Base-by-base conservation (phyloP, 306 rosid genomes). In the Alnus glutinosa region DNA sequence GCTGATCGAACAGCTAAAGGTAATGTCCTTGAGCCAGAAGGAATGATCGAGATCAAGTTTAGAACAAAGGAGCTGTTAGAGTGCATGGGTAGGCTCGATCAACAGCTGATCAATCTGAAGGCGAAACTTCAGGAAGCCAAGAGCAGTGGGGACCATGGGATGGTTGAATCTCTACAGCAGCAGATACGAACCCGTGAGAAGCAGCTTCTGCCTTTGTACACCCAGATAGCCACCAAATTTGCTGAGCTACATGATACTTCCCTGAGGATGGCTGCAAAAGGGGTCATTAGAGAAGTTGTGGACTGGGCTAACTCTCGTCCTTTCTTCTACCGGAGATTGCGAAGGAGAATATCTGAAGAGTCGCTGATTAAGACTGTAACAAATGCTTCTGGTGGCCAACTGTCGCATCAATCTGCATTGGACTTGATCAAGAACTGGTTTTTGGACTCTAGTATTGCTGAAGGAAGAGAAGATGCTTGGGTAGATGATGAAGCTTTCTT, bases 11-110 rank as follows among this genome's bases (percentile, higher is more conserved):
- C 98, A 3, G 97, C 99, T 52, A 95, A 86, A 80, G 99, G 98
- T 73, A 95, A 95, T 59, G 99, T 95, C 68, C 97, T 95, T 55
- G 99, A 95, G 87, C 99, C 99, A 7, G 99, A 95, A 88, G 99
- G 99, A 75, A 93, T 91, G 97, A 93, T 95, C 14, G 98, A 95
- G 96, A 95, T 95, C 81, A 95, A 93, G 80, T 95, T 95, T 66
- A 91, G 98, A 84, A 82, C 94, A 59, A 93, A 85, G 85, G 99
- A 95, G 84, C 84, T 95, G 86, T 77, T 95, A 77, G 97, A 95
- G 77, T 88, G 94, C 85, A 95, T 95, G 99, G 90, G 96, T 18
- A 91, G 99, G 75, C 98, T 95, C 66, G 99, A 95, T 85, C 90
- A 86, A 55, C 86, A 89, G 69, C 84, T 95, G 83, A 89, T 89